Conservation (phyloP, 768 basidiomycete species). For the Cystobasidium ongulense region DNA sequence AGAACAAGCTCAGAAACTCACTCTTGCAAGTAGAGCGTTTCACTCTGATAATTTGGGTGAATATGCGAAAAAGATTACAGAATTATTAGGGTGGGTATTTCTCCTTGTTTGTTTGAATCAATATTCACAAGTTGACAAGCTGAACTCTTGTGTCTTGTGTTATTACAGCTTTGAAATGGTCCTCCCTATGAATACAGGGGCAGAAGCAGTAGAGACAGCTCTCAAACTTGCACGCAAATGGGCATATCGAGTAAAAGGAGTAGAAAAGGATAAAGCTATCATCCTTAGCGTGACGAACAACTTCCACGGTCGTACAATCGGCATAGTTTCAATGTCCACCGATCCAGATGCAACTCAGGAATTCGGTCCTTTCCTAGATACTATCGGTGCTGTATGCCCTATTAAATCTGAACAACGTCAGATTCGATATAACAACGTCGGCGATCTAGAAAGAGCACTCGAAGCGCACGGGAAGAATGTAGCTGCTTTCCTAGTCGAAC, state of each 20-base stretch:
- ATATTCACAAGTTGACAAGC: too few species aligned
- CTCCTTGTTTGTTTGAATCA: background rate
- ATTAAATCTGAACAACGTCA: conserved; percentile 37
- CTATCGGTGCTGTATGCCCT: conserved; percentile 68
- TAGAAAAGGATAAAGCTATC: conserved; percentile 71
- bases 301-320: conserved; percentile 81
- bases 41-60: conserved; percentile 83
- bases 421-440: conserved; percentile 78
- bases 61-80: conserved; percentile 77
- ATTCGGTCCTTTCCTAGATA: conserved; percentile 82
- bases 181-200: conserved; percentile 97
- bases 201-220: conserved; percentile 95
- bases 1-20: conserved; percentile 78
- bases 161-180: conserved; percentile 58
- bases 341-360: conserved; percentile 79
- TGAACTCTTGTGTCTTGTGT: too few species aligned
- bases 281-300: conserved; percentile 79
- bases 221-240: conserved; percentile 93
- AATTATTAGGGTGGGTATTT: conserved; percentile 67
- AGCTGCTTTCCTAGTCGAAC: conserved; percentile 91
- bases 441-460: conserved; percentile 73
- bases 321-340: conserved; percentile 67
- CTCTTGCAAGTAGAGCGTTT: conserved; percentile 90
- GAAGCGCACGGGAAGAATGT: conserved; percentile 69
- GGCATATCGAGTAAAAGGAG: conserved; percentile 83